Evolutionary conservation across 305 asterid genomes (phyloP), one percentile per base, ranked within the genome.

Genomic region (Euphrasia arctica): DNA sequence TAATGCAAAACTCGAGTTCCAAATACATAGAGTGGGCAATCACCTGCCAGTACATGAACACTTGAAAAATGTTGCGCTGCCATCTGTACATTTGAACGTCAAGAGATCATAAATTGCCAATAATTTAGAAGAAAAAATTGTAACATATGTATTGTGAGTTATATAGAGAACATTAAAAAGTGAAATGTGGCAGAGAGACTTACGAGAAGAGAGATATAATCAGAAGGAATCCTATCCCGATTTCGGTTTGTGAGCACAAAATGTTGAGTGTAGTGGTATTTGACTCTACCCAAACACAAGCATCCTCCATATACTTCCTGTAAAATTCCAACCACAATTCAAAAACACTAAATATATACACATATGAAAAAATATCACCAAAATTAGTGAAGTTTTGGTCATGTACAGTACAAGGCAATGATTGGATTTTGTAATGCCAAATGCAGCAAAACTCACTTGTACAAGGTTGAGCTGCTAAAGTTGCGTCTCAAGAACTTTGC

Each of bases 1-100:
- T 50, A 15, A 14, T 18, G 27, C 1, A 1, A 47, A 58, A 49
- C 9, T 77, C 47, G 32, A 58, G 29, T 49, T 55, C 48, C 47
- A 71, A 49, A 28, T 18, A 9, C 14, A 62, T 14, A 68, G 69
- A 18, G 22, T 18, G 18, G 51, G 65, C 52, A 64, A 78, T 59
- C 61, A 91, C 97, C 95, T 86, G 97, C 99, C 99, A 93, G 67
- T 93, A 90, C 82, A 93, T 85, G 68, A 90, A 88, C 60, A 89
- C 73, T 61, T 93, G 99, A 51, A 93, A 66, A 50, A 93, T 83
- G 72, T 85, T 93, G 60, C 97, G 92, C 78, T 86, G 99, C 85
- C 86, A 67, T 82, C 99, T 93, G 95, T 74, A 76, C 27, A 66
- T 70, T 68, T 48, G 67, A 69, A 63, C 65, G 15, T 55, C 43